Base-by-base conservation (phyloP, 352 stramenopile species). In the Pythium phragmiticola region DNA sequence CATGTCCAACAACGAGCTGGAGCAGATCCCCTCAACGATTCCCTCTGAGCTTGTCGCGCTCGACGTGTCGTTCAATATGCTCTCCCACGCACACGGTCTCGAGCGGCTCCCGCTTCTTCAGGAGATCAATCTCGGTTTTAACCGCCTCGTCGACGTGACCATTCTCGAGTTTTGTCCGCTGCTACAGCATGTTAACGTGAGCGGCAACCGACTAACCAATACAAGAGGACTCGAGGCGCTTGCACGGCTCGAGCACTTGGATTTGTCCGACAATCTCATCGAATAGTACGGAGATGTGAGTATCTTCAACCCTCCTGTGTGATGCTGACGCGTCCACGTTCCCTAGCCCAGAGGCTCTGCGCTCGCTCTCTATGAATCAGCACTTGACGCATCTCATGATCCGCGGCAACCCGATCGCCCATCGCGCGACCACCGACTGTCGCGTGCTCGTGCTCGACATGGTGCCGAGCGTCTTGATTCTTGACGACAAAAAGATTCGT, bases 401-500 rank as follows among this genome's bases (percentile, higher is more conserved):
- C 46, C 75, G 76, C 47, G 84, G 84, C 56, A 92, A 92, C 30
- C 82, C 84, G 13, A 77, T 91, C 45, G 78, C 71, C 57, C 68
- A 84, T 55, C 87, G 81, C 43, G 60, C 65, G 30, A 33, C 57
- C 16, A 53, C 59, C 21, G 79, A 88, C 60, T 87, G 82, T 52
- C 80, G 85, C 45, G 74, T 89, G n/a, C 57, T 84, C 26, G 65
- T 92, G 55, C 70, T 89, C 19, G 84, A 89, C 55, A 89, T 90
- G 72, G 78, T 92, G 52, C 80, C 84, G 13, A 89, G 76, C 47
- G 70, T 92, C 3, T 51, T 92, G 26, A 78, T 92, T 62, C 65
- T 92, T 6, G 84, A 92, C 53, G 80, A 88, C 66, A 89, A 89
- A 63, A 89, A 88, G 57, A 87, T 90, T 57, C 78, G 84, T 1